Conservation (phyloP, 2,329 filamentous ascomycete genomes). For the Fusarium sp. region DNA sequence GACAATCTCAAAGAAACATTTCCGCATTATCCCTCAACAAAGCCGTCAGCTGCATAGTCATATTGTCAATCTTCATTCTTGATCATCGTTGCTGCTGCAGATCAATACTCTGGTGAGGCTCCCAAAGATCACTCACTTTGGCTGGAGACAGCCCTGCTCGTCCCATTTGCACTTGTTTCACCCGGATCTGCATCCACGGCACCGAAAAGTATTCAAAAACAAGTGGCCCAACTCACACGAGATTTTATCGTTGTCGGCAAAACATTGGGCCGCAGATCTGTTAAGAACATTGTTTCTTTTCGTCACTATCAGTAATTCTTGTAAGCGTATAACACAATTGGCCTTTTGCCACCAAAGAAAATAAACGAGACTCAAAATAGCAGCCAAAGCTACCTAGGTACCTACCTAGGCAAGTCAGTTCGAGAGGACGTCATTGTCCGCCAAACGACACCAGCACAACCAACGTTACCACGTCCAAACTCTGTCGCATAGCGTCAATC, state of each 20-base stretch:
- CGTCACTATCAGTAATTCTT: slow-evolving; percentile 6
- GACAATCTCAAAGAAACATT: background rate
- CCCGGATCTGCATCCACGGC: slow-evolving; percentile 4
- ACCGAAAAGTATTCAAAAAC: background rate
- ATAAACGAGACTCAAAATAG: slow-evolving; percentile 27
- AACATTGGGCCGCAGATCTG: background rate
- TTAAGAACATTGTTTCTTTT: background rate
- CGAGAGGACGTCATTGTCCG: slow-evolving; percentile 39
- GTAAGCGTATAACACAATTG: slow-evolving; percentile 1
- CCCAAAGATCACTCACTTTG: background rate
- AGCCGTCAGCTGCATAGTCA: background rate
- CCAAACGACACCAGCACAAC: slow-evolving; percentile 15
- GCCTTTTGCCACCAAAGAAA: slow-evolving; percentile 34
- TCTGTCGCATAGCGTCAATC: slow-evolving; percentile 7
- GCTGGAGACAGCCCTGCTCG: background rate
- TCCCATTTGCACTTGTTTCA: slow-evolving; percentile 3
- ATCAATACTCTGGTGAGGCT: background rate
- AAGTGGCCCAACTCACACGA: background rate
- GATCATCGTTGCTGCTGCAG: background rate
- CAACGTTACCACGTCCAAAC: slow-evolving; percentile 26
- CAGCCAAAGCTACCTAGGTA: slow-evolving; percentile 1
- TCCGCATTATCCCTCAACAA: background rate
- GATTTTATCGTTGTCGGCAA: background rate
- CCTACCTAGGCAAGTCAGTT: background rate
- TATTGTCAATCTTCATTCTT: background rate